Evolutionary conservation across 2,329 filamentous ascomycete genomes (phyloP).

Genomic region (Septoria linicola): DNA sequence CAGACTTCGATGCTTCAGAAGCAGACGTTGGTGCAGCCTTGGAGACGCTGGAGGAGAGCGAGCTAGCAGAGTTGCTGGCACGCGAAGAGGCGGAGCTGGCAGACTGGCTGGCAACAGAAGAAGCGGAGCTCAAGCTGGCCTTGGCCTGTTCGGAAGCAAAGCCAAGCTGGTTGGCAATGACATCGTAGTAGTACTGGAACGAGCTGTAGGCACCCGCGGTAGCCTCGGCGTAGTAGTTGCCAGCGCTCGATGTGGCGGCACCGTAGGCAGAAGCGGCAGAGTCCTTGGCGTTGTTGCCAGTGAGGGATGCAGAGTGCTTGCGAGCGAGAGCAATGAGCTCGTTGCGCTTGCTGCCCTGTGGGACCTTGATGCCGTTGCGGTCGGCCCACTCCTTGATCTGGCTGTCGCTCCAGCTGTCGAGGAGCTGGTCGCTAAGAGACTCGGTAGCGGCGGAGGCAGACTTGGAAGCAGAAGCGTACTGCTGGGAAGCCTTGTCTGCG

Average conservation of each 20-base stretch:
- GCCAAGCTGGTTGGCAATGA: slow-evolving; percentile 47
- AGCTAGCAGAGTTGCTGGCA: slow-evolving; percentile 35
- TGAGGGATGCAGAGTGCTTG: slow-evolving; percentile 74
- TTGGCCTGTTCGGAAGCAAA: slow-evolving; percentile 43
- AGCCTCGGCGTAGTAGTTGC: slow-evolving; percentile 73
- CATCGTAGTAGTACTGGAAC: slow-evolving; percentile 42
- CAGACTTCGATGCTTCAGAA: slow-evolving; percentile 31
- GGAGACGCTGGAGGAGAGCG: slow-evolving; percentile 35
- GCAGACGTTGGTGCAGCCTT: slow-evolving; percentile 33
- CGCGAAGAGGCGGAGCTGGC: slow-evolving; percentile 31
- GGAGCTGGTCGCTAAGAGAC: slow-evolving; percentile 75
- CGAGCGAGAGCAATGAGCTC: slow-evolving; percentile 87
- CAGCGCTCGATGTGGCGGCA: slow-evolving; percentile 56
- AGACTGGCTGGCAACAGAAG: slow-evolving; percentile 28
- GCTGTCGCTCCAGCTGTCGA: slow-evolving; percentile 86
- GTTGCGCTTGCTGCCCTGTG: slow-evolving; percentile 86
- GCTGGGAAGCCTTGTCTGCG: slow-evolving; percentile 51
- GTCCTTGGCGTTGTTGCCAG: slow-evolving; percentile 53
- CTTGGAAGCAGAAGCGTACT: slow-evolving; percentile 62
- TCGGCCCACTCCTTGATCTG: slow-evolving; percentile 91
- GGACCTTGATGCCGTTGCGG: slow-evolving; percentile 84
- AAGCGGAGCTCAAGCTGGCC: slow-evolving; percentile 39
- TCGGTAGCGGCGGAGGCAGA: slow-evolving; percentile 62
- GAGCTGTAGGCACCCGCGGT: slow-evolving; percentile 59
- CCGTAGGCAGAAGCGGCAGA: slow-evolving; percentile 42